Evolutionary conservation across 2,329 filamentous ascomycete species (phyloP), one percentile per base, ranked within the genome.

Genomic region (Trichocomaceae sp.): DNA sequence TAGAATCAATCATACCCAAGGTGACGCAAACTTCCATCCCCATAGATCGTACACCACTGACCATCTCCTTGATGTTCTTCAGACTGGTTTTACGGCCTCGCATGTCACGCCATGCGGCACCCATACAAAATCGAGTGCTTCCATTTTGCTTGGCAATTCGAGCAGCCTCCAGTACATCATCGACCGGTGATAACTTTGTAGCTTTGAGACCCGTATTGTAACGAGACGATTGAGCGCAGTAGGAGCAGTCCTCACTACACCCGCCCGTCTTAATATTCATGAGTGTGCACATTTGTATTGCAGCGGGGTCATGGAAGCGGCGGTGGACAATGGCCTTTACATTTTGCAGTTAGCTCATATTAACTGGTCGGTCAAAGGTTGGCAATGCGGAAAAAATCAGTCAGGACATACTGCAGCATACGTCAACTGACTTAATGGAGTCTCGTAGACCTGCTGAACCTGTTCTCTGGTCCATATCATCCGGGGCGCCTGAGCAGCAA

Each of bases 221-320:
- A 37, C 87, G 84, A 8, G 86, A 88, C 2, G 88, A 90, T 72
- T 93, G 89, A 1, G 88, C 87, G 70, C 88, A 93, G 81, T 96
- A 96, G 22, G 86, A 89, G 75, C 90, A 96, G 72, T 96, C 90
- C 71, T 95, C 90, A 63, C 83, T 90, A 74, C 90, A 96, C 47
- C 90, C 90, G 53, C 90, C 90, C 8, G 89, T 95, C 70, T 96
- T 96, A 77, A 96, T 96, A 78, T 95, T 95, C 88, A 95, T 95
- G 56, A 96, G 79, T 0, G 90, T 96, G 76, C 90, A 96, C 73
- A 95, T 86, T 72, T 96, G 90, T 59, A 96, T 88, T 26, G 88
- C 85, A 47, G 84, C 79, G 6, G 90, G 88, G 66, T 88, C 82
- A 74, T 95, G 90, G 76, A 95, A 95, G 63, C 86, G 85, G 46